Evolutionary conservation across 2,329 filamentous ascomycete species (phyloP), one percentile per base, ranked within the genome.

Genomic region (Botrytis sinoallii): DNA sequence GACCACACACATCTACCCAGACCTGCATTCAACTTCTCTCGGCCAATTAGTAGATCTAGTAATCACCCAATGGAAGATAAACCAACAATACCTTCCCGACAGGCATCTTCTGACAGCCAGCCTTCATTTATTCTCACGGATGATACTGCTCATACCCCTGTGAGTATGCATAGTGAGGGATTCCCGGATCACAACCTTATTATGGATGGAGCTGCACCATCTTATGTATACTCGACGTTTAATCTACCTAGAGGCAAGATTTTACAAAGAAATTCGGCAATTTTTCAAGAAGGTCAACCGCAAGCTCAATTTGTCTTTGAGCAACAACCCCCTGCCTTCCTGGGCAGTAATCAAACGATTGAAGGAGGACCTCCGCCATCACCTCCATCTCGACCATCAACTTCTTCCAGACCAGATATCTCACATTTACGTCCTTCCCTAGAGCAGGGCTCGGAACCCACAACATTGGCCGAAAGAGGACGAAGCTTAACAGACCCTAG

Each of bases 1-100:
- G 87, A 84, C 66, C 86, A 88, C 20, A 83, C 82, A 48, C 83
- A 85, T 44, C 83, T 94, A 52, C 89, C 91, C 20, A 88, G 91
- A 25, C 92, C 94, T 0, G 90, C 92, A 0, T 95, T 97, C 83
- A 98, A 99, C 83, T 98, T 98, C 82, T 98, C 96, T 0, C 89
- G 96, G 61, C 96, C 96, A 0, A 84, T 97, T 75, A 98, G 95
- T 82, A 88, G 91, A 80, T 88, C 90, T 75, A 90, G 89, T 75
- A 90, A 72, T 66, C 46, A 72, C 35, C 60, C 70, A n/a, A 14
- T 29, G 20, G 76, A 77, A 48, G 88, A 89, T 25, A 84, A 87
- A 59, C 78, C 79, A 73, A 82, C 91, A n/a, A 82, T 84, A 61
- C 89, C 90, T 66, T 85, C 86, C 16, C 85, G 90, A 52, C 89